Evolutionary conservation across 176 grass and related monocot species (phyloP).

Genomic region (Bromus sterilis): DNA sequence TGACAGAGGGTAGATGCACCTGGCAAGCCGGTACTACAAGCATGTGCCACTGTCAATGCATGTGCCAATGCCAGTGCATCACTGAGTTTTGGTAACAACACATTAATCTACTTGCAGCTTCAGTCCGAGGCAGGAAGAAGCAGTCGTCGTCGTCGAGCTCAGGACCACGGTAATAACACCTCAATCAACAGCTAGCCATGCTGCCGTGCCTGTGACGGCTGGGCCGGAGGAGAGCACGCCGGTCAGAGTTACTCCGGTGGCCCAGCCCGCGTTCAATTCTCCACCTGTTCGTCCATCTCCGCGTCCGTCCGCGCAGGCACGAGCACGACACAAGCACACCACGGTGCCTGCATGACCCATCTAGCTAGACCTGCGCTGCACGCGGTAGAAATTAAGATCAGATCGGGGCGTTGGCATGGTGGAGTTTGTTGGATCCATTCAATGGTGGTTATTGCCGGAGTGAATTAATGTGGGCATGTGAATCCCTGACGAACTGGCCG

Average conservation of each 20-base stretch:
- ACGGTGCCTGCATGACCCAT: neutral
- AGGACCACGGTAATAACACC: neutral
- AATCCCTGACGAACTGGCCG: neutral
- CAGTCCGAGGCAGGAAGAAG: too few species aligned
- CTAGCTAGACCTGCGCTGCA: neutral
- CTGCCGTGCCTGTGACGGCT: neutral
- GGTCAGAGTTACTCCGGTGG: constrained; percentile 36
- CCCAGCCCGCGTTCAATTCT: neutral
- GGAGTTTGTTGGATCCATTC: constrained; percentile 16
- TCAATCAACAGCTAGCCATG: neutral
- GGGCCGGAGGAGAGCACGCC: neutral
- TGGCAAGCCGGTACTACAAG: too few species aligned
- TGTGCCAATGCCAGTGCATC: too few species aligned
- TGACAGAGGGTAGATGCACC: too few species aligned
- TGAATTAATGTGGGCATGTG: constrained; percentile 23
- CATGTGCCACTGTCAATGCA: too few species aligned
- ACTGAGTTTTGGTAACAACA: too few species aligned
- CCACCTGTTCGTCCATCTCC: neutral
- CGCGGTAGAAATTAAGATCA: neutral
- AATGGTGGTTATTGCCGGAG: neutral
- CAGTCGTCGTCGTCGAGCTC: neutral
- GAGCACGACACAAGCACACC: neutral
- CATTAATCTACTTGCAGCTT: too few species aligned
- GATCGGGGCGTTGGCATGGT: neutral
- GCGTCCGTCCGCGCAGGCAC: neutral